Evolutionary conservation across 2,329 filamentous ascomycete species (phyloP), one percentile per base, ranked within the genome.

Genomic region (Fusarium sp.): DNA sequence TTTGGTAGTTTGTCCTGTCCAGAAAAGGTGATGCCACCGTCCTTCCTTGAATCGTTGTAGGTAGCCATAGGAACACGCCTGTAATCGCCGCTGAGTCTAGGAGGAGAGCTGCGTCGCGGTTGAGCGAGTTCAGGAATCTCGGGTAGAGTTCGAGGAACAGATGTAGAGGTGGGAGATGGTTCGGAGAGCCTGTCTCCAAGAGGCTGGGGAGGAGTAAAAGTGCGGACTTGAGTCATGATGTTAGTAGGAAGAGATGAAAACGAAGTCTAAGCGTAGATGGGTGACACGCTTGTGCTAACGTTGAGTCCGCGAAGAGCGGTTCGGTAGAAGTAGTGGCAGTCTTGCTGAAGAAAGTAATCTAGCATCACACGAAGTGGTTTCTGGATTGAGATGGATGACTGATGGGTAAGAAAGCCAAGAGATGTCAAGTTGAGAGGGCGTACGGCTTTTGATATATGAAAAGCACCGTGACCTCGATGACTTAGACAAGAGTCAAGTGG

Each of bases 311-410:
- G 91, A 79, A 96, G 80, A 73, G 91, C 90, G 77, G 89, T 96
- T 82, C 91, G 91, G 81, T 91, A 95, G 79, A 96, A 96, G 79
- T 96, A 96, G 76, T 96, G 92, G 72, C 91, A 96, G 77, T 96
- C 90, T 82, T 96, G 90, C 82, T 95, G 89, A 54, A 91, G 81
- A 77, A 82, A 96, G 77, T 92, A 94, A 70, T 83, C 77, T 81
- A 90, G 90, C 91, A 96, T 96, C 80, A 83, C 81, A 83, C 77
- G 79, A 66, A 51, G 49, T 37, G 48, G 33, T 61, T 57, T 59
- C 25, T 49, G 36, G 31, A 53, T 43, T 37, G 39, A 48, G 49
- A 37, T 44, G 35, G 46, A 57, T 56, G 31, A 39, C 48, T 41
- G 58, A 62, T 53, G 43, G 48, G 46, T 23, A 50, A 33, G 23